phyloP scores from a whole-genome alignment of 106 monocot genomes.

The Phalaenopsis equestris region DNA sequence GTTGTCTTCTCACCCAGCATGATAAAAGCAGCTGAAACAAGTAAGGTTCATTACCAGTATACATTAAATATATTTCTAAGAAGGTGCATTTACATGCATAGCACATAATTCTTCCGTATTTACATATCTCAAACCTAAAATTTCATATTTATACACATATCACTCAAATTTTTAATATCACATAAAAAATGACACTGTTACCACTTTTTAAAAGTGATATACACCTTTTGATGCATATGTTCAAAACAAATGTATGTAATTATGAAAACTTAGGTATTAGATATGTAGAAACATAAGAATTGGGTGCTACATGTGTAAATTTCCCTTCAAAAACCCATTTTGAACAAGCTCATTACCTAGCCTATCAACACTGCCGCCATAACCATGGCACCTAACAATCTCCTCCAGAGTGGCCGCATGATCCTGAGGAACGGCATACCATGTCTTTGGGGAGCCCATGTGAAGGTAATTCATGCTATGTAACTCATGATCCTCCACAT shows the following conservation, averaged over 20 bases:
- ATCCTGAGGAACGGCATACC: constrained; percentile 86
- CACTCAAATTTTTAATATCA: too few species aligned
- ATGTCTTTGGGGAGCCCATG: constrained; percentile 84
- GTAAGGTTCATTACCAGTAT: background rate
- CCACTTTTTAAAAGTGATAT: too few species aligned
- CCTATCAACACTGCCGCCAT: constrained; percentile 61
- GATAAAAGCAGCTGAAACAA: constrained; percentile 53
- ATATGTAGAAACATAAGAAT: too few species aligned
- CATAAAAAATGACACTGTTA: too few species aligned
- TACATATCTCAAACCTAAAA: too few species aligned
- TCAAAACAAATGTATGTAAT: too few species aligned
- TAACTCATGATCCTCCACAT: constrained; percentile 96
- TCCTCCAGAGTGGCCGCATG: constrained; percentile 66
- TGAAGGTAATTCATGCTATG: constrained; percentile 97
- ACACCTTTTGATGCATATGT: too few species aligned
- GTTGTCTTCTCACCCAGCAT: constrained; percentile 97
- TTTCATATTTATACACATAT: too few species aligned
- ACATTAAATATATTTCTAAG: constrained; percentile 1
- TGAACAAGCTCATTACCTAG: constrained; percentile 31
- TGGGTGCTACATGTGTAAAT: too few species aligned
- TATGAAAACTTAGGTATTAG: too few species aligned
- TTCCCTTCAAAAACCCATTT: background rate
- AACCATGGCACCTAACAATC: constrained; percentile 58
- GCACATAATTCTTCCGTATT: too few species aligned
- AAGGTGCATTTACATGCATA: background rate